Base-by-base conservation (phyloP, 2,329 filamentous ascomycete genomes). In the Raffaelea albimanens region DNA sequence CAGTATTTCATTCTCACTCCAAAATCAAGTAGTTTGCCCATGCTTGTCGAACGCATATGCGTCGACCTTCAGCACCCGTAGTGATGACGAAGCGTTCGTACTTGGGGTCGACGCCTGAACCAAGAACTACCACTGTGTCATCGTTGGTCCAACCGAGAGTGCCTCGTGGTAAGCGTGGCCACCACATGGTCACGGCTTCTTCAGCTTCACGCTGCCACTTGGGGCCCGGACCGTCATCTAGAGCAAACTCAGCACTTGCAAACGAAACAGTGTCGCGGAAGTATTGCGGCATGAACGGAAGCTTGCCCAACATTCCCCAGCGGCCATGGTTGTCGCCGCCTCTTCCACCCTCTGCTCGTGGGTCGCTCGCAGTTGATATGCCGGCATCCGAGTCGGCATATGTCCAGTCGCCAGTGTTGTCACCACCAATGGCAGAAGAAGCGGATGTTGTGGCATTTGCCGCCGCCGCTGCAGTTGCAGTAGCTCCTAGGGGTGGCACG, bases 191-290 rank as follows among this genome's bases (percentile, higher is more conserved):
- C 2, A 69, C 67, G 29, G 61, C 63, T 25, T 70, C 70, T 14
- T 49, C 46, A 3, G 46, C 46, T 41, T 56, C 53, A 16, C 49
- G 49, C 65, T 40, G 70, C 60, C 23, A 73, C 10, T 45, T 41
- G 3, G 47, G 41, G 2, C 48, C 53, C 0, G 52, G 49, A 1
- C 48, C 69, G 57, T 95, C 88, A 29, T 93, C 84, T 34, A 88
- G 83, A 57, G 93, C 84, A 57, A 97, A 97, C 31, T 83, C 81
- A 3, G 80, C 77, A 38, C 82, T 87, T 4, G 87, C 77, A 57
- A 91, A 90, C 1, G 87, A 94, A 62, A 96, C 95, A 9, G 84
- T 76, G 55, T 97, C 93, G 2, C 87, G 91, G 61, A 97, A 94
- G 25, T 93, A 75, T 39, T 86, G 80, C 2, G 93, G 93, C 55